Percentiles rank a stretch among this genome's conserved stretches.
These are phyloP conservation scores for Pyrenula aspistea DNA, from an alignment of 495 filamentous ascomycete species.

Conservation along the genomic window DNA sequence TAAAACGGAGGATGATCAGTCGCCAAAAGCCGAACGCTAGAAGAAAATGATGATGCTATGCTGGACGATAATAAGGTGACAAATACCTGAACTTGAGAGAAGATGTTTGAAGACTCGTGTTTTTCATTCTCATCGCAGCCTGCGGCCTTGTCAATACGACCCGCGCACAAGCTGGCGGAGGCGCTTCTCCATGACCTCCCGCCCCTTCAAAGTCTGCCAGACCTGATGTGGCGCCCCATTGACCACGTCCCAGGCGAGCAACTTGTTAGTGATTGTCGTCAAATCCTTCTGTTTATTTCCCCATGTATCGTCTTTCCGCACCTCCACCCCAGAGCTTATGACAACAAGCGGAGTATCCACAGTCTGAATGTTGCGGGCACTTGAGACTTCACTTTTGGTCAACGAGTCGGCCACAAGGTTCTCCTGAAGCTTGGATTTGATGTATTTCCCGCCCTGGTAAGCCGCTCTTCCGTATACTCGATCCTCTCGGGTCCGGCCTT, in stretches of 20 bases:
- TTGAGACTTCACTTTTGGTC: conserved; percentile 66
- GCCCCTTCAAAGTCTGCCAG: conserved; percentile 60
- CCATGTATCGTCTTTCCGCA: conserved; percentile 53
- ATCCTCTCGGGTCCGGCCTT: conserved; percentile 68
- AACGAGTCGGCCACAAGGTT: conserved; percentile 74
- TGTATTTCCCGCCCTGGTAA: conserved; percentile 65
- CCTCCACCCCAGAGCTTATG: conserved; percentile 66
- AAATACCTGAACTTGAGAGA: no score
- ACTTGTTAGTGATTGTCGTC: conserved; percentile 60
- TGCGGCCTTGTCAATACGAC: not conserved
- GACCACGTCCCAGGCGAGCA: conserved; percentile 79
- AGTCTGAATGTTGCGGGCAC: conserved; percentile 64
- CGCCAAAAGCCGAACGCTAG: no score
- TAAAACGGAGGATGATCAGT: no score
- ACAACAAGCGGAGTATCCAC: conserved; percentile 61
- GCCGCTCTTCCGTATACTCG: conserved; percentile 67
- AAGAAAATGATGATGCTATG: no score
- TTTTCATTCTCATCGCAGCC: no score
- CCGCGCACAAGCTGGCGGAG: conserved; percentile 35
- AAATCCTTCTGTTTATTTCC: conserved; percentile 69
- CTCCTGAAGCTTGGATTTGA: conserved; percentile 88
- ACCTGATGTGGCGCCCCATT: conserved; percentile 75
- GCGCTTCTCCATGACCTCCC: conserved; percentile 57
- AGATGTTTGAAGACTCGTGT: no score
- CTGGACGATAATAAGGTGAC: no score